phyloP scores from a whole-genome alignment of 495 filamentous ascomycete species.

The Annulohypoxylon nitens region DNA sequence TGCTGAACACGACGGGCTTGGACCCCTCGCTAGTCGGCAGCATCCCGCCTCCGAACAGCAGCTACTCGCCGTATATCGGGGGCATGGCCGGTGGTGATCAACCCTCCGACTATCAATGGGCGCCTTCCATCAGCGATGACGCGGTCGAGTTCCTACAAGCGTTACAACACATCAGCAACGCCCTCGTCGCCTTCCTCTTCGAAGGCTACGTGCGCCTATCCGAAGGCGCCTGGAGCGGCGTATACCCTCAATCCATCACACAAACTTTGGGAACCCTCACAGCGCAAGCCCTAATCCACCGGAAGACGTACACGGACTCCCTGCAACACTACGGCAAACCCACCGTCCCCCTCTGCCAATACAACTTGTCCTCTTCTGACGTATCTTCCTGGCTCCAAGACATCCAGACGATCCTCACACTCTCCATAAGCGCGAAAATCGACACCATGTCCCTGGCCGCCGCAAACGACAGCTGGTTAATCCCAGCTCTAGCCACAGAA shows the following conservation, averaged over 20 bases:
- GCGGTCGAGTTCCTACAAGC: conserved; percentile 46
- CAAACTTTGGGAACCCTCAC: conserved; percentile 52
- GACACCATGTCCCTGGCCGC: conserved; percentile 67
- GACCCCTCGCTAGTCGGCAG: conserved; percentile 33
- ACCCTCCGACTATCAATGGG: conserved; percentile 55
- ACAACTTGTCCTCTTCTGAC: conserved; percentile 21
- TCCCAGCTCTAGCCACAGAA: conserved; percentile 50
- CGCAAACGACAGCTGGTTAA: conserved; percentile 59
- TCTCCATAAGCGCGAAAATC: conserved; percentile 69
- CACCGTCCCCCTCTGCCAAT: conserved; percentile 45
- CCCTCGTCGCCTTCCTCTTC: conserved; percentile 52
- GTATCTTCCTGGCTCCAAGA: conserved; percentile 47
- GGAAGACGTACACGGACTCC: conserved; percentile 51
- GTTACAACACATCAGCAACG: conserved; percentile 53
- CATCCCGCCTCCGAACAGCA: conserved; percentile 43
- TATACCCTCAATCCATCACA: conserved; percentile 55
- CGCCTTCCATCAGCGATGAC: conserved; percentile 43
- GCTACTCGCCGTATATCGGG: conserved; percentile 43
- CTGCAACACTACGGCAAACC: conserved; percentile 55
- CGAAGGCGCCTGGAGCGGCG: conserved; percentile 49
- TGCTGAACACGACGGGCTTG: conserved; percentile 42
- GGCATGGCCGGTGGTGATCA: conserved; percentile 56
- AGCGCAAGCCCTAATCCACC: conserved; percentile 55
- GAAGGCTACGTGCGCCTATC: conserved; percentile 48
- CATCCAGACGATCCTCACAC: conserved; percentile 57